Conservation (phyloP, 208 protist species). For the Leishmania guyanensis region DNA sequence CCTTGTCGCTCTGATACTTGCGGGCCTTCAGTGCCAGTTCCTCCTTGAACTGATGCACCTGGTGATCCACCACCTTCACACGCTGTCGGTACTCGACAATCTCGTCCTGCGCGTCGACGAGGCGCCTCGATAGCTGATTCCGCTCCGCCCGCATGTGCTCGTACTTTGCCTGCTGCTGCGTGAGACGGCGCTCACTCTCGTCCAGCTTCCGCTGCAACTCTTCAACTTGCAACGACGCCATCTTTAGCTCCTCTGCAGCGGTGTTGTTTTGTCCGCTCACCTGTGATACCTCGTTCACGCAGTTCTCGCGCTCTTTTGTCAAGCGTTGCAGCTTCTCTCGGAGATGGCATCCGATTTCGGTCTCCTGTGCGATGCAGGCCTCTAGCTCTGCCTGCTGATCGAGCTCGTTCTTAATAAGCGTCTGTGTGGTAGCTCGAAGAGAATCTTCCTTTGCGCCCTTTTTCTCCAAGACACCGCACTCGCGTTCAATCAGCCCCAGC, state of each 20-base stretch:
- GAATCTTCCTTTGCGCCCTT: constrained; percentile 58
- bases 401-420: constrained; percentile 84
- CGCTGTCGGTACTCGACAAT: constrained; percentile 97
- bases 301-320: constrained; percentile 93
- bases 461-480: constrained; percentile 76
- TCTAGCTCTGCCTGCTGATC: constrained; percentile 73
- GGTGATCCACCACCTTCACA: constrained; percentile 98
- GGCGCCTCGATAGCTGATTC: constrained; percentile 97
- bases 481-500: constrained; percentile 54
- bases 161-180: constrained; percentile 83
- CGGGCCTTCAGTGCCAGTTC: constrained; percentile 94
- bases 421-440: constrained; percentile 66
- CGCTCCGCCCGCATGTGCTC: constrained; percentile 96
- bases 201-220: constrained; percentile 96
- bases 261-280: constrained; percentile 79
- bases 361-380: constrained; percentile 59
- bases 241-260: constrained; percentile 93
- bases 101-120: constrained; percentile 97
- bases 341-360: constrained; percentile 53
- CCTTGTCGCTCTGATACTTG: constrained; percentile 62
- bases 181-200: constrained; percentile 88
- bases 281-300: constrained; percentile 85
- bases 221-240: constrained; percentile 81
- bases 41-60: constrained; percentile 94
- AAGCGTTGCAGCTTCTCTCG: constrained; percentile 70